Base-by-base conservation (phyloP, 108 stramenopile species). In the Nitzschia sp. region DNA sequence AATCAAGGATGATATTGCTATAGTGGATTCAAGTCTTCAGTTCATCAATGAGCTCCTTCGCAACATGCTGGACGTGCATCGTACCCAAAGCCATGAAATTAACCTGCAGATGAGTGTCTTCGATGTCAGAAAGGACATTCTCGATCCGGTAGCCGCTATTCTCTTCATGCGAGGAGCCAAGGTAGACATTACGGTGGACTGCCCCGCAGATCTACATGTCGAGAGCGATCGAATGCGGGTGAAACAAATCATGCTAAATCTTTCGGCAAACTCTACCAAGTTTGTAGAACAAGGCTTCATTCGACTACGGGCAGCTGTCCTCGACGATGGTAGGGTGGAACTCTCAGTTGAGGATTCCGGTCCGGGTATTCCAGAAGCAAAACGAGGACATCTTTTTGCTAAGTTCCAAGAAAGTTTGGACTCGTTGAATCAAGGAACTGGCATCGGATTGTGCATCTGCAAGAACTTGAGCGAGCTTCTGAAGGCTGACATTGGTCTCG, bases 1-100 rank as follows among this genome's bases (percentile, higher is more conserved):
- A 5, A 9, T 45, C 19, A 32, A 16, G 13, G 65, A 66, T 27
- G 72, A 73, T 28, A 22, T 66, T 21, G 4, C 17, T 11, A 34
- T 66, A 9, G 48, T 66, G 22, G 16, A 54, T 2, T 6, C 29
- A 16, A 73, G 72, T 45, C 30, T 73, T 3, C 3, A 54, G 19
- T 73, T 57, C 58, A 73, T 73, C 3, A 66, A 73, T 31, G 72
- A 73, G 2, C 35, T 73, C 25, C 64, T 73, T 16, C 54, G 72
- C n/a, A 66, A 44, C 32, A 73, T 73, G 65, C 46, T 73, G 54
- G 72, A 73, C 32, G 30, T 73, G 2, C 63, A 73, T 16, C 63
- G 72, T 21, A 41, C 64, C n/a, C 16, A 59, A 22, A 56, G 45
- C 2, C 9, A 35, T 9, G 30, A 62, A 22, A 33, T 53, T 16